phyloP scores from a whole-genome alignment of 1,284 basidiomycete genomes.

The Sphaerobolus stellatus region DNA sequence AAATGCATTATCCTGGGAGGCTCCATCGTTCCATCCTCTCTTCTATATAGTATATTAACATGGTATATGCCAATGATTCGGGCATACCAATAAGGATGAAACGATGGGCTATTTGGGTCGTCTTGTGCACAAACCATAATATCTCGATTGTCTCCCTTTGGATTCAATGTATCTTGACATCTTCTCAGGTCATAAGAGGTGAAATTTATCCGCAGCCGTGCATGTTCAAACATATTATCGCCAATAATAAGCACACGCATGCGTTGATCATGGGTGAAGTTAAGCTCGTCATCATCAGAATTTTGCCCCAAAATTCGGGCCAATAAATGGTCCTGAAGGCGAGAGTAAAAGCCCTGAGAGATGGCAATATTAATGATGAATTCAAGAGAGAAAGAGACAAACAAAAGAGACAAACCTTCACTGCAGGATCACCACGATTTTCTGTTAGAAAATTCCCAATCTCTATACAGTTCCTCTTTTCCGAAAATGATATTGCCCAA shows the following conservation, averaged over 20 bases:
- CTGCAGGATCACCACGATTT: neutral
- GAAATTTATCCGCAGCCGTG: slow-evolving; percentile 39
- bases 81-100: slow-evolving; percentile 36
- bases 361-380: neutral
- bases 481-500: neutral
- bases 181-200: slow-evolving; percentile 44
- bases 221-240: slow-evolving; percentile 24
- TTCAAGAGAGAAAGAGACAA: neutral
- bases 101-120: slow-evolving; percentile 4
- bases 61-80: slow-evolving; percentile 36
- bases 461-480: neutral
- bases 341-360: slow-evolving; percentile 28
- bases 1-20: no score
- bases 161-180: slow-evolving; percentile 31
- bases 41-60: no score
- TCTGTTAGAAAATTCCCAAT: neutral
- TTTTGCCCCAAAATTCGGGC: slow-evolving; percentile 19
- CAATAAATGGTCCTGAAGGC: slow-evolving; percentile 33
- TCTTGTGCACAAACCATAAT: slow-evolving; percentile 24
- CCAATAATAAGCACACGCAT: neutral
- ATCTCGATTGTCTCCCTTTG: slow-evolving; percentile 19
- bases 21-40: no score
- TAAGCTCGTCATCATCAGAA: slow-evolving; percentile 29
- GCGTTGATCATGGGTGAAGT: slow-evolving; percentile 19
- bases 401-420: neutral